These are phyloP conservation scores for Teratosphaeria pseudoeucalypti DNA, from an alignment of 2,329 filamentous ascomycete species.

Conservation along the genomic window DNA sequence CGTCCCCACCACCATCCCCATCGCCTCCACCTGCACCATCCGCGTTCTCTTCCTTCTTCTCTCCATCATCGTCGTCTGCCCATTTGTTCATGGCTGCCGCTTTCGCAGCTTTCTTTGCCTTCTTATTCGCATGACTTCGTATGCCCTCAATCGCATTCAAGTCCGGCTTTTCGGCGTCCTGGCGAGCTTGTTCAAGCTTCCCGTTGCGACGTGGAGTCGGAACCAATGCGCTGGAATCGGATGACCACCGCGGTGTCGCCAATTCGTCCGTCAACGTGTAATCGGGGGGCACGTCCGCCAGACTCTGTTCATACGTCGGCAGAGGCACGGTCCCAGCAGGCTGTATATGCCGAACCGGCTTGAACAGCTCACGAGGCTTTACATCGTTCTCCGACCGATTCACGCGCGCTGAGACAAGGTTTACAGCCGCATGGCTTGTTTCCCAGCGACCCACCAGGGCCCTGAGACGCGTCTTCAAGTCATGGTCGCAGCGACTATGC, in stretches of 20 bases:
- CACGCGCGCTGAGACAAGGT: neutral
- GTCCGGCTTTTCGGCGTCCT: constrained; percentile 40
- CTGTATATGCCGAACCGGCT: constrained; percentile 3
- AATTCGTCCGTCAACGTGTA: constrained; percentile 34
- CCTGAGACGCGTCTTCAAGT: constrained; percentile 21
- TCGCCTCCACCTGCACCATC: constrained; percentile 27
- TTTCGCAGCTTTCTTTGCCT: constrained; percentile 33
- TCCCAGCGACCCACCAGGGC: constrained; percentile 19
- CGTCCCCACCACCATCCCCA: constrained; percentile 21
- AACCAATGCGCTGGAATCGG: neutral
- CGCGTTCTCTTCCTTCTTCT: constrained; percentile 31
- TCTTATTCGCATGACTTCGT: constrained; percentile 44
- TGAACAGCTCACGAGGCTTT: constrained; percentile 11
- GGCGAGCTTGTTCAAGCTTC: neutral
- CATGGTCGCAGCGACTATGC: constrained; percentile 13
- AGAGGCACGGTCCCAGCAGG: constrained; percentile 17
- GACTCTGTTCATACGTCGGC: constrained; percentile 34
- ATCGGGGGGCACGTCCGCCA: constrained; percentile 34
- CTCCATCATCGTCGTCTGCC: constrained; percentile 37
- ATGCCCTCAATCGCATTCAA: constrained; percentile 45
- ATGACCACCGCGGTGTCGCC: constrained; percentile 14
- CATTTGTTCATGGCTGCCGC: constrained; percentile 29
- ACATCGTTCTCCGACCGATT: neutral
- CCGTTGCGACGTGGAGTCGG: neutral
- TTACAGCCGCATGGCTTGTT: constrained; percentile 1